Evolutionary conservation across 2,329 filamentous ascomycete species (phyloP).

Genomic region (Fusarium sp.): DNA sequence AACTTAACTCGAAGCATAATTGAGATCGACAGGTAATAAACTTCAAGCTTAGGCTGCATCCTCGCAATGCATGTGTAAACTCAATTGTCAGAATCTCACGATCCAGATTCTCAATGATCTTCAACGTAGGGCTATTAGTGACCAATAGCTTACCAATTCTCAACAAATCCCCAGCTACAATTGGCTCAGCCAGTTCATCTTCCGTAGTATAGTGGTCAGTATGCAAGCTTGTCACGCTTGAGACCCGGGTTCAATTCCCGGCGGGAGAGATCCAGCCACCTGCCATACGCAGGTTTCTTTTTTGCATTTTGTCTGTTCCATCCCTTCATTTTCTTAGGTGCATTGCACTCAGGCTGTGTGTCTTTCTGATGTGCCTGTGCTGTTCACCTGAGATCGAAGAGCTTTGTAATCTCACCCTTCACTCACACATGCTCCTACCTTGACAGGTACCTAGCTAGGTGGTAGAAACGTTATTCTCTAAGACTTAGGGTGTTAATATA

Average conservation of each 20-base stretch:
- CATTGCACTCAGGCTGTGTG: not conserved
- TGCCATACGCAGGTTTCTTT: not conserved
- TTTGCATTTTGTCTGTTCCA: too few relatives aligned
- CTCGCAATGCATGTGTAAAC: not conserved
- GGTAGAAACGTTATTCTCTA: not conserved
- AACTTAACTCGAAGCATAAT: not conserved
- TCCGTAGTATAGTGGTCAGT: not conserved
- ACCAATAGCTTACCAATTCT: accelerated
- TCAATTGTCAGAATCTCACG: not conserved
- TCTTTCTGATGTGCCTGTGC: not conserved
- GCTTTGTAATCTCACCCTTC: not conserved
- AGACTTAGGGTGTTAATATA: not conserved
- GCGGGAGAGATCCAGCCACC: not conserved
- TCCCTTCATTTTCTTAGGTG: not conserved
- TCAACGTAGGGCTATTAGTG: not conserved
- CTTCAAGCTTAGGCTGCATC: not conserved
- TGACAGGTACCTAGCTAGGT: not conserved
- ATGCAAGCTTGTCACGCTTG: too few relatives aligned
- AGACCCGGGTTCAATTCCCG: too few relatives aligned
- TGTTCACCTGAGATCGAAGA: not conserved
- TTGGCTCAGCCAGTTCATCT: not conserved
- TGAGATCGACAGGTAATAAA: not conserved
- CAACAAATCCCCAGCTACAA: not conserved
- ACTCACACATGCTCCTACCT: not conserved
- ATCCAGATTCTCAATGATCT: not conserved